A percentile compares a stretch with the other conserved stretches of the same genome.
These are phyloP conservation scores for Zizania latifolia DNA, from an alignment of 176 grass and related monocot genomes.

Conservation along the genomic window DNA sequence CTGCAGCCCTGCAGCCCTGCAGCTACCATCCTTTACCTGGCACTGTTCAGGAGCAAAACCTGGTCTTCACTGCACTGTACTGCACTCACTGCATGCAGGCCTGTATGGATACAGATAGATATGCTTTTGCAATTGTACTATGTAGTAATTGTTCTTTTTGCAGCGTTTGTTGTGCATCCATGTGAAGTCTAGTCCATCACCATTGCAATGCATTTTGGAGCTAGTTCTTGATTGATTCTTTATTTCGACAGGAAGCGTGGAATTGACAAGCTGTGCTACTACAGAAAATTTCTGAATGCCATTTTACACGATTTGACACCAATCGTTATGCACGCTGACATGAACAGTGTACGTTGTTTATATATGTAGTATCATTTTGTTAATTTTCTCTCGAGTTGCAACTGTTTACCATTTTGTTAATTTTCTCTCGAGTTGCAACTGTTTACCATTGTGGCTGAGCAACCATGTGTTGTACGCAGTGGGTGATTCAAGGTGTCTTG, in stretches of 20 bases:
- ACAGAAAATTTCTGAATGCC: background rate
- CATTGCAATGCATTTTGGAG: background rate
- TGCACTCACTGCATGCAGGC: too few relatives aligned
- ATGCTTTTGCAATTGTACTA: background rate
- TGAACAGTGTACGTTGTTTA: background rate
- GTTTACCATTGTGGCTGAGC: background rate
- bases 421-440: background rate
- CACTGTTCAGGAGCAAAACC: slow-evolving; percentile 13
- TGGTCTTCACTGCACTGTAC: slow-evolving; percentile 1
- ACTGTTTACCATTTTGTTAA: background rate
- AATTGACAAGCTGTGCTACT: background rate
- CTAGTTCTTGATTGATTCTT: background rate
- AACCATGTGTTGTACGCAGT: too few relatives aligned
- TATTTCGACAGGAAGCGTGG: background rate
- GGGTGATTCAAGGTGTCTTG: too few relatives aligned
- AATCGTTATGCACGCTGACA: background rate
- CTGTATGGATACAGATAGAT: slow-evolving; percentile 5
- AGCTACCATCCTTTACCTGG: slow-evolving; percentile 27
- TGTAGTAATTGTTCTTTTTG: background rate
- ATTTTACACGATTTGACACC: background rate
- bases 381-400: background rate
- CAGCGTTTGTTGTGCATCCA: too few relatives aligned
- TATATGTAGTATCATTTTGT: background rate
- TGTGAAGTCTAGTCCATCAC: background rate
- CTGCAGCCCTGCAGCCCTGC: too few relatives aligned